phyloP scores from a whole-genome alignment of 2,329 filamentous ascomycete species.

The Aspergillus novoparasiticus region DNA sequence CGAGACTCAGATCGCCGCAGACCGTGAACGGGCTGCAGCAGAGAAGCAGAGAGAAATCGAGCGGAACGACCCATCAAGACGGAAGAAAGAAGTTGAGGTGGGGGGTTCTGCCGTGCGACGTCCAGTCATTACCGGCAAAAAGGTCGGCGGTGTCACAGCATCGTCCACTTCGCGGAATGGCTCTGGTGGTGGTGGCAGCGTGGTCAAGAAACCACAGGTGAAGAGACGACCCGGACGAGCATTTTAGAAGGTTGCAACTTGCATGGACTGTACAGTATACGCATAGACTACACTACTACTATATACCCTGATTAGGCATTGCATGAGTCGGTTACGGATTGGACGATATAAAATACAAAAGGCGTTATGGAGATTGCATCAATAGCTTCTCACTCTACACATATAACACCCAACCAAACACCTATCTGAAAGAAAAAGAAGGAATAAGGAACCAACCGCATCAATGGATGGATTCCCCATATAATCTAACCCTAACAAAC shows the following conservation, averaged over 20 bases:
- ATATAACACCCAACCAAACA: background rate
- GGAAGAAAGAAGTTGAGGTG: constrained; percentile 40
- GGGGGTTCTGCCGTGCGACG: constrained; percentile 41
- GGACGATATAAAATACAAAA: background rate
- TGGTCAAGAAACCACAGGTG: constrained; percentile 42
- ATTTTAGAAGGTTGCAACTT: constrained; percentile 25
- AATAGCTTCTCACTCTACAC: background rate
- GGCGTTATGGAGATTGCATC: background rate
- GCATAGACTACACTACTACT: background rate
- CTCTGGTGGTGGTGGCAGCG: constrained; percentile 32
- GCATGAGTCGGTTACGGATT: background rate
- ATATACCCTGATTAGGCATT: constrained; percentile 11
- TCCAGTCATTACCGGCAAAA: constrained; percentile 32
- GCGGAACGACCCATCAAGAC: constrained; percentile 35
- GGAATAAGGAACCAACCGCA: background rate
- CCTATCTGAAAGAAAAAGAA: background rate
- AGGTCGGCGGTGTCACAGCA: constrained; percentile 32
- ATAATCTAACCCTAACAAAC: background rate
- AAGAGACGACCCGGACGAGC: constrained; percentile 39
- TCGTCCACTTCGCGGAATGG: constrained; percentile 29
- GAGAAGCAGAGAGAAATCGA: constrained; percentile 44
- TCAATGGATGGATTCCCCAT: background rate
- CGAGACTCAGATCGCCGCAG: constrained; percentile 86
- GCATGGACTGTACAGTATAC: constrained; percentile 3
- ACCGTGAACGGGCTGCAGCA: constrained; percentile 63